Evolutionary conservation across 345 rosid genomes (phyloP), one percentile per base, ranked within the genome.

Genomic region (Ceriops decandra): DNA sequence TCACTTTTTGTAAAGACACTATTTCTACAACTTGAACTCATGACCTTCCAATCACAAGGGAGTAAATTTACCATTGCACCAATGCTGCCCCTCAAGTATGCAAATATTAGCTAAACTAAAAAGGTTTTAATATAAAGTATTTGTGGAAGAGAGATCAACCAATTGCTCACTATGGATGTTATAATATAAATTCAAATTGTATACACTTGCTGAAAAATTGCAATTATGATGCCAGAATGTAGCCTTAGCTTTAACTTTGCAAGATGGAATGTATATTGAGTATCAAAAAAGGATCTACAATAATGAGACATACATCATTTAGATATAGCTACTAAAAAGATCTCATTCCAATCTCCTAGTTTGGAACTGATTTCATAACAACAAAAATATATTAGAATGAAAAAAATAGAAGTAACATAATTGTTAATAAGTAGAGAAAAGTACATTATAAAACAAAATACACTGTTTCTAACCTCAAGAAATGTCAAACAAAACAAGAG

Each of bases 271-370:
- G 85, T 65, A 76, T 90, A 93, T 66, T 93, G 96, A 56, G 98
- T 86, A 82, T 93, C 98, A 66, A 84, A 83, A 67, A 93, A 87
- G 60, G 98, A 93, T 79, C 98, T 93, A 88, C 79, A 78, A 65
- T 61, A 78, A 82, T 70, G 59, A 60, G 52, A 30, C 54, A 68
- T 68, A 19, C 64, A 42, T 6, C 68, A 56, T 46, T 63, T n/a
- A 58, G 57, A 7, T 32, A 47, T 53, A 38, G 28, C 9, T 5
- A 17, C 59, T 26, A 54, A 66, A 64, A 22, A 13, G 57, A 9
- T 27, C 60, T 15, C 13, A 65, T 11, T 22, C 57, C 1, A 33
- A 53, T 52, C 63, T 36, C 15, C 7, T 32, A 22, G 33, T 30
- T 32, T n/a, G 11, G 5, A 15, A 11, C 17, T 51, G 27, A 59